phyloP scores from a whole-genome alignment of 1,139 yeast genomes.

The Blastobotrys illinoisensis region DNA sequence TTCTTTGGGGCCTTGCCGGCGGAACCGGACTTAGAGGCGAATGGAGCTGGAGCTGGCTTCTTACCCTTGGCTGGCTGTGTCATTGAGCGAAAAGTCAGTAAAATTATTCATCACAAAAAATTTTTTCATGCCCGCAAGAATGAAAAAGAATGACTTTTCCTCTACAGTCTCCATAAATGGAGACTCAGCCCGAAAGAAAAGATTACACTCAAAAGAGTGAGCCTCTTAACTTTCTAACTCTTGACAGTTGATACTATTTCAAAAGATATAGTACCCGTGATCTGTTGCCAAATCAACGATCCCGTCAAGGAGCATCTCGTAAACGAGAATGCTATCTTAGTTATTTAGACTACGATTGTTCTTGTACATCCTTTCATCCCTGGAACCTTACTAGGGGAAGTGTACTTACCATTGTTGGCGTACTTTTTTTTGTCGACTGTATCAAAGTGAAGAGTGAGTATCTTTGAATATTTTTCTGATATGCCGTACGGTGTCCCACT shows the following conservation, averaged over 20 bases:
- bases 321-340: not conserved
- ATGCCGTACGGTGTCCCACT: not conserved
- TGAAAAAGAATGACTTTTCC: not conserved
- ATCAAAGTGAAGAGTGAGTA: not conserved
- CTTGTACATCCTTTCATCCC: not conserved
- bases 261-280: not conserved
- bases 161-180: not conserved
- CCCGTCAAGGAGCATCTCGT: not conserved
- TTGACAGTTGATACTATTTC: not conserved
- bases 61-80: constrained; percentile 66
- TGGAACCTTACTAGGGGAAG: not conserved
- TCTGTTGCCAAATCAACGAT: not conserved
- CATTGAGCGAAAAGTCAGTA: constrained; percentile 51
- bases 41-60: constrained; percentile 92
- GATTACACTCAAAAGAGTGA: not conserved
- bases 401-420: not conserved
- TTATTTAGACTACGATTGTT: not conserved
- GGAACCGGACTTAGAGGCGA: constrained; percentile 45
- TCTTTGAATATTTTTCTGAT: not conserved
- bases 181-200: not conserved
- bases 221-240: not conserved
- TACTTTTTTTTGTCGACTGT: not conserved
- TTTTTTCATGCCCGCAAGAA: not conserved
- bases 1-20: constrained; percentile 40
- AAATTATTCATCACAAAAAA: not conserved